A percentile compares a stretch with the other conserved stretches of the same genome.
Conservation (phyloP, 352 stramenopile genomes). For the Phytophthora cactorum region DNA sequence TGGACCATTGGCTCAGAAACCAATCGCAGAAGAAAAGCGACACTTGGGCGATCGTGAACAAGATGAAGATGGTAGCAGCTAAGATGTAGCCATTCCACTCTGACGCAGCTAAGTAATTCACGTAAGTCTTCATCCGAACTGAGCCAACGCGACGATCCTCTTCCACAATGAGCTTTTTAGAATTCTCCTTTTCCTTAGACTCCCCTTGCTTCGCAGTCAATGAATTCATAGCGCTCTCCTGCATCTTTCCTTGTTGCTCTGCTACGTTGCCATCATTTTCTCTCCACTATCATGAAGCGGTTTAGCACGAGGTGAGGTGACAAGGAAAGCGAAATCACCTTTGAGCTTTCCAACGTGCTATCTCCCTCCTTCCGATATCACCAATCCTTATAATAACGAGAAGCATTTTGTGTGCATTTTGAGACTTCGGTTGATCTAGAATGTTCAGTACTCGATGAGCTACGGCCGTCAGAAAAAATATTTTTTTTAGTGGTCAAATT, state of each 20-base stretch:
- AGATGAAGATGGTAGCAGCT: slow-evolving; percentile 22
- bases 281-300: background rate
- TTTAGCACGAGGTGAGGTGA: background rate
- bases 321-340: slow-evolving; percentile 38
- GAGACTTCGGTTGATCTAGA: no score
- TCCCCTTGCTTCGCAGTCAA: background rate
- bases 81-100: slow-evolving; percentile 42
- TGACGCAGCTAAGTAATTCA: slow-evolving; percentile 51
- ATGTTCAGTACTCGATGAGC: no score
- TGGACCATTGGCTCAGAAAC: slow-evolving; percentile 60
- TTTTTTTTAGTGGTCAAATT: no score
- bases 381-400: slow-evolving; percentile 20
- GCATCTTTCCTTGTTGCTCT: background rate
- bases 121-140: slow-evolving; percentile 47
- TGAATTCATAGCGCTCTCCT: no score
- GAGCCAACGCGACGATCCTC: slow-evolving; percentile 52
- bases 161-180: slow-evolving; percentile 44
- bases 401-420: no score
- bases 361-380: slow-evolving; percentile 84
- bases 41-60: slow-evolving; percentile 53
- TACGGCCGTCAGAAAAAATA: no score
- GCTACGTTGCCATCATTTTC: no score
- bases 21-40: slow-evolving; percentile 57
- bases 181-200: background rate
- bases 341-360: slow-evolving; percentile 79